Percentiles rank a stretch among this genome's conserved stretches.
Evolutionary conservation across 2,329 filamentous ascomycete genomes (phyloP).

Genomic region (Phyllosticta paracitricarpa): DNA sequence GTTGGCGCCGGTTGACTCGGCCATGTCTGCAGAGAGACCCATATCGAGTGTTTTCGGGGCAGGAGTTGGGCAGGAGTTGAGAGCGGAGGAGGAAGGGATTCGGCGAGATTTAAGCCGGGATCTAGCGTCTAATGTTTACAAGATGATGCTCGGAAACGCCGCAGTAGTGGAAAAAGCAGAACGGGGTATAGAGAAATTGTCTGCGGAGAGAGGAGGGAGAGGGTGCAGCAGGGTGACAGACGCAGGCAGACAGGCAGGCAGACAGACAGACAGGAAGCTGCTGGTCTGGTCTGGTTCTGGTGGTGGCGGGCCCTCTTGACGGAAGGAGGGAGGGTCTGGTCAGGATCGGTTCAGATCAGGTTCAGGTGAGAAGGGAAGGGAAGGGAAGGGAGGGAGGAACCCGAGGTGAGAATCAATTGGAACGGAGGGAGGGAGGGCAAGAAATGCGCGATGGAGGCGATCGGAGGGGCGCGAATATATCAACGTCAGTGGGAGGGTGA

Average conservation of each 20-base stretch:
- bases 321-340: background rate
- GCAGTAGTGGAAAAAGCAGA: background rate
- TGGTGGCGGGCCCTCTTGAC: background rate
- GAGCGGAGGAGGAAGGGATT: background rate
- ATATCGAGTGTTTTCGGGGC: background rate
- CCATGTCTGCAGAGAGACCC: conserved; percentile 6
- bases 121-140: background rate
- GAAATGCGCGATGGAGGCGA: background rate
- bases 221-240: background rate
- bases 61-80: background rate
- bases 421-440: background rate
- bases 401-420: background rate
- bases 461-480: background rate
- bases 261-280: no score
- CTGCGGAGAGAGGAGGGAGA: background rate
- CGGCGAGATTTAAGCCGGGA: background rate
- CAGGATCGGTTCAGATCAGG: no score
- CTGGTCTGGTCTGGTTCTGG: background rate
- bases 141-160: background rate
- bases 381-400: background rate
- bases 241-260: no score
- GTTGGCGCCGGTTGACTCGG: background rate
- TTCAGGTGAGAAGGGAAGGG: background rate
- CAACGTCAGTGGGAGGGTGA: background rate
- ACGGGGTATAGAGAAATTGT: background rate